phyloP scores from a whole-genome alignment of 768 basidiomycete genomes.

The Russula abietina region DNA sequence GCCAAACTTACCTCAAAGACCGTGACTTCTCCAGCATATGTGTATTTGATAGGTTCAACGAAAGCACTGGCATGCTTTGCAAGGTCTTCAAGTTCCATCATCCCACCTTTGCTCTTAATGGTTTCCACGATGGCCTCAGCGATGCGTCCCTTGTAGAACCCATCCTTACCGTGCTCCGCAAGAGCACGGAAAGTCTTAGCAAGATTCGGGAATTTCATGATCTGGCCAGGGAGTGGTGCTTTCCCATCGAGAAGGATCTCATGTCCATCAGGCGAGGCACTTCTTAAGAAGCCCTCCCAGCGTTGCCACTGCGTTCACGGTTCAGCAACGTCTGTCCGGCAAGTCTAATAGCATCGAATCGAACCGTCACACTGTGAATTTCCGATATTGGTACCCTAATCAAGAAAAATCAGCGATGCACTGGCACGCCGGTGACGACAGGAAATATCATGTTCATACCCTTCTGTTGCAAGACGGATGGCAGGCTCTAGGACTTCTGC shows the following conservation, averaged over 20 bases:
- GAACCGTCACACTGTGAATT: slow-evolving; percentile 55
- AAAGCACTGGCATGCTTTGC: slow-evolving; percentile 72
- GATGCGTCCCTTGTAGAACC: slow-evolving; percentile 89
- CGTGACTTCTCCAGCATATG: slow-evolving; percentile 78
- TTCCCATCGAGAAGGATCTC: slow-evolving; percentile 85
- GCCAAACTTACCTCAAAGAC: slow-evolving; percentile 69
- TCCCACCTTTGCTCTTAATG: slow-evolving; percentile 78
- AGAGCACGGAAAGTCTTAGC: slow-evolving; percentile 79
- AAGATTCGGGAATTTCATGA: slow-evolving; percentile 74
- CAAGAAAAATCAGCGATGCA: background rate
- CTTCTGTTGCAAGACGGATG: slow-evolving; percentile 85
- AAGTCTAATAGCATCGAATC: slow-evolving; percentile 23
- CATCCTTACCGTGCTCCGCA: slow-evolving; percentile 77
- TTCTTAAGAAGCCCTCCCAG: slow-evolving; percentile 66
- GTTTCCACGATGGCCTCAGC: slow-evolving; percentile 87
- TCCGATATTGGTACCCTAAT: slow-evolving; percentile 85
- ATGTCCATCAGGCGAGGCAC: slow-evolving; percentile 75
- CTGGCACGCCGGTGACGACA: background rate
- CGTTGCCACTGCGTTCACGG: slow-evolving; percentile 42
- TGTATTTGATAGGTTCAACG: slow-evolving; percentile 89
- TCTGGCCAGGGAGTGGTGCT: slow-evolving; percentile 80
- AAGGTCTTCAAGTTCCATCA: slow-evolving; percentile 93
- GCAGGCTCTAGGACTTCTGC: slow-evolving; percentile 83
- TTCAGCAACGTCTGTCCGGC: slow-evolving; percentile 9
- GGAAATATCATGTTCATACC: slow-evolving; percentile 39